Conservation (phyloP, 371 early-diverging fungal genomes). For the Mortierella sp. region DNA sequence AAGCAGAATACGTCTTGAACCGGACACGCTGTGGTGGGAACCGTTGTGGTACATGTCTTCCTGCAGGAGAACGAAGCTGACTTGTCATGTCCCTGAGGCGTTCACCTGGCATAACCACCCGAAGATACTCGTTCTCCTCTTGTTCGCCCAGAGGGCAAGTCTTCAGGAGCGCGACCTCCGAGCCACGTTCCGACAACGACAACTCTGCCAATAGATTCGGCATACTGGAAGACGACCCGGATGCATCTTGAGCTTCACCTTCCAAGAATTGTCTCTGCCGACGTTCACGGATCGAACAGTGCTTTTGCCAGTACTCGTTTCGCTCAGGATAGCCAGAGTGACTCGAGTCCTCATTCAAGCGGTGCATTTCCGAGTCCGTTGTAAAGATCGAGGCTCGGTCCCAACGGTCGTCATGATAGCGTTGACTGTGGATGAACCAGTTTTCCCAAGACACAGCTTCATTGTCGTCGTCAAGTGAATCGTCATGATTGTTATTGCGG, state of each 20-base stretch:
- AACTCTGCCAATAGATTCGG: no score
- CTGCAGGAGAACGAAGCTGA: constrained; percentile 9
- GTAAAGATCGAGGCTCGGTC: constrained; percentile 38
- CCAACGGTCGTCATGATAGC: constrained; percentile 48
- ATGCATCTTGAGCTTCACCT: not conserved
- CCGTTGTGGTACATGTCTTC: not conserved
- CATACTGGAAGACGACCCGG: constrained; percentile 6
- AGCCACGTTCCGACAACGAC: no score
- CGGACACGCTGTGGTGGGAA: constrained; percentile 19
- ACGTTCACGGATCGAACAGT: constrained; percentile 45
- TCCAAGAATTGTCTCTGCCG: constrained; percentile 14
- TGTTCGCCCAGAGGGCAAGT: not conserved
- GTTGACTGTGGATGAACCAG: constrained; percentile 25
- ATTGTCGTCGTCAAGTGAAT: no score
- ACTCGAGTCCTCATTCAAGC: constrained; percentile 19
- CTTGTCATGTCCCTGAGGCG: constrained; percentile 6
- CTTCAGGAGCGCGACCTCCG: not conserved
- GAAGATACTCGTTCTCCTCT: not conserved
- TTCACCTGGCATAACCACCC: not conserved
- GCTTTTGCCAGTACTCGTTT: constrained; percentile 42
- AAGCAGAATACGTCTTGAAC: constrained; percentile 34
- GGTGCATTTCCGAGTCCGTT: constrained; percentile 26
- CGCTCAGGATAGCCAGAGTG: constrained; percentile 46
- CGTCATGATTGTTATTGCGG: not conserved
- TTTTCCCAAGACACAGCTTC: not conserved